phyloP scores from a whole-genome alignment of 495 filamentous ascomycete species.

The Astrocystis sublimbata region DNA sequence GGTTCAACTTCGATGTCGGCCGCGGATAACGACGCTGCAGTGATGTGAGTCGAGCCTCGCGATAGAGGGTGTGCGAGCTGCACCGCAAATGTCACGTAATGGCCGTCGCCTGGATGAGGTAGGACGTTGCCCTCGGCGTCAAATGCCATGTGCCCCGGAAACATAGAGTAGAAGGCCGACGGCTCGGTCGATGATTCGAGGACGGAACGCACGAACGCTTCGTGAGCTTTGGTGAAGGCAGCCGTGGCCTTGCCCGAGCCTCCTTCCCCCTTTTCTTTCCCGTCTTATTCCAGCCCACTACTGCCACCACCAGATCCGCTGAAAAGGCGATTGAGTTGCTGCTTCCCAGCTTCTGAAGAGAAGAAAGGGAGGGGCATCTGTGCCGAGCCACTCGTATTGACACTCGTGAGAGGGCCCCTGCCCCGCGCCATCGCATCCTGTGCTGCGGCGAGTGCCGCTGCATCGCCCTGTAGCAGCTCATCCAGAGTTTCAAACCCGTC shows the following conservation, averaged over 20 bases:
- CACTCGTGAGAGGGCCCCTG: not conserved
- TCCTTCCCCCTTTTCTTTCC: too few species aligned
- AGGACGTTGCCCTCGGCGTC: not conserved
- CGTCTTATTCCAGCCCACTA: too few species aligned
- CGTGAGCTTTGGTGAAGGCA: not conserved
- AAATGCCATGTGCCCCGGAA: not conserved
- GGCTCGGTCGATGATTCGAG: not conserved
- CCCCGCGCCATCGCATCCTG: not conserved
- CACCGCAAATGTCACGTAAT: not conserved
- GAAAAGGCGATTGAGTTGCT: not conserved
- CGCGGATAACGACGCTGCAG: not conserved
- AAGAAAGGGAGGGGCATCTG: not conserved
- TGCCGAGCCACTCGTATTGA: not conserved
- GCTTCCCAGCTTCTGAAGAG: not conserved
- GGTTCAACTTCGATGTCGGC: not conserved
- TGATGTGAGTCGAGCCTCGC: not conserved
- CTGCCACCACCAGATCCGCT: not conserved
- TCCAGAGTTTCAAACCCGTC: not conserved
- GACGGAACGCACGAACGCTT: not conserved
- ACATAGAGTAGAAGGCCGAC: not conserved
- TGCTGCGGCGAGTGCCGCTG: not conserved
- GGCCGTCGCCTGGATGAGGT: not conserved
- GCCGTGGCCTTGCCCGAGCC: not conserved
- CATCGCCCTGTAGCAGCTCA: not conserved
- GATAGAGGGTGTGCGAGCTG: not conserved